Percentiles rank a stretch among this genome's conserved stretches.
These are phyloP conservation scores for Gliomastix tumulicola DNA, from an alignment of 2,329 filamentous ascomycete species.

Conservation along the genomic window DNA sequence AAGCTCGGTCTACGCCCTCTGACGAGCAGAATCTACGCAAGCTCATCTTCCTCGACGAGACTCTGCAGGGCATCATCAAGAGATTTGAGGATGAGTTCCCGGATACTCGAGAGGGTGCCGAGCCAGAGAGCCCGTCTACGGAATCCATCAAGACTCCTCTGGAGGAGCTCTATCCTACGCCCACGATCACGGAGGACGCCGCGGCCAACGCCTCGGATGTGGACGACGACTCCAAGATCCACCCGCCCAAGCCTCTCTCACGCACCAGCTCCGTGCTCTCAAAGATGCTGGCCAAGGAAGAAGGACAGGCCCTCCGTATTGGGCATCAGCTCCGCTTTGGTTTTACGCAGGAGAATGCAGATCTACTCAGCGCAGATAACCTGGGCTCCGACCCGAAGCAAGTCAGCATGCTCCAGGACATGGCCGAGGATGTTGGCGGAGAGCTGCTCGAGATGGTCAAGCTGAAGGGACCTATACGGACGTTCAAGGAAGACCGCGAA, in stretches of 20 bases:
- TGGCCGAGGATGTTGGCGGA: conserved; percentile 58
- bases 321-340: conserved; percentile 50
- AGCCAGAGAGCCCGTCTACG: not conserved
- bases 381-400: conserved; percentile 44
- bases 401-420: conserved; percentile 45
- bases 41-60: conserved; percentile 83
- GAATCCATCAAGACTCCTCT: not conserved
- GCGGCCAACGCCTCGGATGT: conserved; percentile 33
- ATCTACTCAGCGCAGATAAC: conserved; percentile 41
- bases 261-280: conserved; percentile 48
- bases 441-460: conserved; percentile 48
- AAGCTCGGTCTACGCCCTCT: conserved; percentile 59
- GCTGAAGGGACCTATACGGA: conserved; percentile 51
- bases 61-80: conserved; percentile 83
- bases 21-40: conserved; percentile 75
- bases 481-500: conserved; percentile 52
- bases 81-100: conserved; percentile 96
- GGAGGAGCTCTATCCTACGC: conserved; percentile 13
- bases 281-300: conserved; percentile 47
- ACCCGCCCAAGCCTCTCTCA: conserved; percentile 31
- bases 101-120: conserved; percentile 56
- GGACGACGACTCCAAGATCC: conserved; percentile 41
- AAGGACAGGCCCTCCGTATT: conserved; percentile 46
- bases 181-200: conserved; percentile 17
- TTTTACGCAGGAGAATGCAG: conserved; percentile 42